Evolutionary conservation across 1,284 basidiomycete species (phyloP).

Genomic region (Moesziomyces globuligerus): DNA sequence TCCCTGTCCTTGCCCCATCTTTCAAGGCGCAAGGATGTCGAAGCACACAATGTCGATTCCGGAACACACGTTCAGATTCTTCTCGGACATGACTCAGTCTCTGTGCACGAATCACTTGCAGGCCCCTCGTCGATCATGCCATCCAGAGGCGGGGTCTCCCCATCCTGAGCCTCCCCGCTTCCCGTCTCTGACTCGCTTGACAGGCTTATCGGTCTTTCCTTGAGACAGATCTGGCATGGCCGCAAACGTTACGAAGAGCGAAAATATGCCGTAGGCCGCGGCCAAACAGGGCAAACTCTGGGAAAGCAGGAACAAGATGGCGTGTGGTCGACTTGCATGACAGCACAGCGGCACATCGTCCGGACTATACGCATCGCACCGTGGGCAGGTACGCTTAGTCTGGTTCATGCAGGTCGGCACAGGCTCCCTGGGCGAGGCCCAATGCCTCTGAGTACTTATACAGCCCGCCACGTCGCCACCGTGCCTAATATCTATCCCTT

Average conservation of each 20-base stretch:
- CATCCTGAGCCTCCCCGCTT: not conserved
- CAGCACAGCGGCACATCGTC: too few species aligned
- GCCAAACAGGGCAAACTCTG: not conserved
- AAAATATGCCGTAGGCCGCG: too few species aligned
- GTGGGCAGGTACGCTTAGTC: too few species aligned
- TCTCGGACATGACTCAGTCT: not conserved
- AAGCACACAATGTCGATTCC: not conserved
- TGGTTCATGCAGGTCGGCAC: not conserved
- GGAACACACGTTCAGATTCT: too few species aligned
- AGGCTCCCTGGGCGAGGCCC: too few species aligned
- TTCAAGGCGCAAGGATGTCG: not conserved
- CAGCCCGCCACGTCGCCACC: not conserved
- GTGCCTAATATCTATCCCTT: too few species aligned
- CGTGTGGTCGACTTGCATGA: not conserved
- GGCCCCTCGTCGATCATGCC: conserved; percentile 8
- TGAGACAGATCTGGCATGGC: not conserved
- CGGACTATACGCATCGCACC: too few species aligned
- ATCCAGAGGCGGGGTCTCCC: conserved; percentile 27
- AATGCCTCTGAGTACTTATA: not conserved
- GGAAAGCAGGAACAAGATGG: not conserved
- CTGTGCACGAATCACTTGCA: not conserved
- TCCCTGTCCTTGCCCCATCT: too few species aligned
- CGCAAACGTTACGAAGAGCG: too few species aligned
- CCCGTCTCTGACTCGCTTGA: not conserved
- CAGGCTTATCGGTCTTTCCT: not conserved